Conservation (phyloP, 169 alveolate genomes). For the Plasmodium sp. region DNA sequence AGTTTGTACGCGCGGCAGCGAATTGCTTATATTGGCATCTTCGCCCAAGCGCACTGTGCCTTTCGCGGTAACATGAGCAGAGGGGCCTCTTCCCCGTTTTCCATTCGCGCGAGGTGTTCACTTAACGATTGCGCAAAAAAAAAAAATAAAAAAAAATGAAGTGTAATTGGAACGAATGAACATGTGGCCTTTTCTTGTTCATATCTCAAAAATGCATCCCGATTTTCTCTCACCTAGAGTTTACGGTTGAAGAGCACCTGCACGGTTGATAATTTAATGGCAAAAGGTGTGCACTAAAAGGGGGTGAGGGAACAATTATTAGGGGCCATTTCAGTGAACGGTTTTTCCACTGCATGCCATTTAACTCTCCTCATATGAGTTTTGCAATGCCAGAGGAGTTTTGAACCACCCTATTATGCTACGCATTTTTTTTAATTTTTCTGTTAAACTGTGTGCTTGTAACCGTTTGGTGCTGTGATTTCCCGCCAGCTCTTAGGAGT, state of each 20-base stretch:
- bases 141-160: not conserved
- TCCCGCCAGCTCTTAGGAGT: not conserved
- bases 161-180: not conserved
- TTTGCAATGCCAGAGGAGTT: not conserved
- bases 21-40: not conserved
- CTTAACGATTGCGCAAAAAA: not conserved
- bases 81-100: not conserved
- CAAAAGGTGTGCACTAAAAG: not conserved
- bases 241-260: not conserved
- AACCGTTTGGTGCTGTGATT: not conserved
- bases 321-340: not conserved
- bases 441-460: not conserved
- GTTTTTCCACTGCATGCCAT: not conserved
- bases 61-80: not conserved
- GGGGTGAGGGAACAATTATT: not conserved
- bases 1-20: not conserved
- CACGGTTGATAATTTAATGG: not conserved
- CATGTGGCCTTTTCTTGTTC: not conserved
- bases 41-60: not conserved
- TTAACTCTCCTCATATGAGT: not conserved
- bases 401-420: not conserved
- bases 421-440: not conserved
- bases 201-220: not conserved
- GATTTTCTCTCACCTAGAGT: not conserved
- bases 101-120: not conserved